Conservation (phyloP, 202 grass and related monocot genomes). For the Schoenoplectus tabernaemontani region DNA sequence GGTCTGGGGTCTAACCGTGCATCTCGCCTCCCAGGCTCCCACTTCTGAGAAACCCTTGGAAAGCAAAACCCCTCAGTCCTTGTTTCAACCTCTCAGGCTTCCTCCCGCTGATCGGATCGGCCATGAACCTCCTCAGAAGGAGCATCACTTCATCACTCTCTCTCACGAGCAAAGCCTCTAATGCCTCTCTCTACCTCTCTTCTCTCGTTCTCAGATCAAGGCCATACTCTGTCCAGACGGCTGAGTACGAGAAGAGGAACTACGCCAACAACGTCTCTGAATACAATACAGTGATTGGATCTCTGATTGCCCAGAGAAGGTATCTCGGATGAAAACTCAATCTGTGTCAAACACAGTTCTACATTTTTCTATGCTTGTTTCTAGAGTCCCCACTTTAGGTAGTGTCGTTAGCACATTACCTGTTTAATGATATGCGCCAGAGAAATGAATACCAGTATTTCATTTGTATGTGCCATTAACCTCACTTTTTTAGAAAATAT, state of each 20-base stretch:
- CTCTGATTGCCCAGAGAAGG: slow-evolving; percentile 74
- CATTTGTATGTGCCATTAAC: too few relatives aligned
- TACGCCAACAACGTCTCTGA: slow-evolving; percentile 78
- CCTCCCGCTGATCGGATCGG: not conserved
- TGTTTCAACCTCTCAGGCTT: too few relatives aligned
- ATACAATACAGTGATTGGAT: slow-evolving; percentile 88
- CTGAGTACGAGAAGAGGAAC: slow-evolving; percentile 73
- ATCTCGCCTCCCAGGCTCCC: too few relatives aligned
- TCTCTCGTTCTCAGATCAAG: slow-evolving; percentile 14
- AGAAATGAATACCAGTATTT: slow-evolving; percentile 13
- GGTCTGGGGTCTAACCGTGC: too few relatives aligned
- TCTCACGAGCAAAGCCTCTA: not conserved
- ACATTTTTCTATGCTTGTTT: not conserved
- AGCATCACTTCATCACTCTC: slow-evolving; percentile 16
- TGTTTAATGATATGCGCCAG: slow-evolving; percentile 40
- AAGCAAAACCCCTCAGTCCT: slow-evolving; percentile 4
- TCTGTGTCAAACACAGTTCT: not conserved
- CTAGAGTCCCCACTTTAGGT: not conserved
- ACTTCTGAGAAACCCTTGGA: not conserved
- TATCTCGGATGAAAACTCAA: slow-evolving; percentile 2
- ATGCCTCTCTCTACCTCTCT: not conserved
- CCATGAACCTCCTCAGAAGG: slow-evolving; percentile 27
- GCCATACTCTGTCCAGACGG: slow-evolving; percentile 36
- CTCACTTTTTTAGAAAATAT: not conserved
- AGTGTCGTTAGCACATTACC: slow-evolving; percentile 18